Conservation (phyloP, 2,329 filamentous ascomycete genomes). For the Neoscytalidium dimidiatum region DNA sequence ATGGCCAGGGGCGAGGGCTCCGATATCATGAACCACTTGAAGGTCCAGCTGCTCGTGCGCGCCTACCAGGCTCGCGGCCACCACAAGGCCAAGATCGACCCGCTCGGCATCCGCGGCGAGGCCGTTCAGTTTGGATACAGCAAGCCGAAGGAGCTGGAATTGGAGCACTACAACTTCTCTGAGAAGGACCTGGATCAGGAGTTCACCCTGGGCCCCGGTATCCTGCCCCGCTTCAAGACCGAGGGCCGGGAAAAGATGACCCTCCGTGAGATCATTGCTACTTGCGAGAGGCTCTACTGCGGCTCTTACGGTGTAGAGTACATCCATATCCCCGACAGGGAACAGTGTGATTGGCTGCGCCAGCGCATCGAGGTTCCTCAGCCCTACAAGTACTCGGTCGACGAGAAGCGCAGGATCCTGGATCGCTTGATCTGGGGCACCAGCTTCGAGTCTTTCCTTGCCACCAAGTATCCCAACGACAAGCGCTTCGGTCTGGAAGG, state of each 20-base stretch:
- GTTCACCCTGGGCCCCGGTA: slow-evolving; percentile 89
- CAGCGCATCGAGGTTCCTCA: slow-evolving; percentile 91
- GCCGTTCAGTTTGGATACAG: slow-evolving; percentile 80
- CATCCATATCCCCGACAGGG: slow-evolving; percentile 96
- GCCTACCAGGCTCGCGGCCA: slow-evolving; percentile 98
- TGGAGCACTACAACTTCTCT: slow-evolving; percentile 93
- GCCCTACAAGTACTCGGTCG: slow-evolving; percentile 95
- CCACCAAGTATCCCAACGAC: slow-evolving; percentile 98
- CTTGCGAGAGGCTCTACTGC: slow-evolving; percentile 95
- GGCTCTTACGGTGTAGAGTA: slow-evolving; percentile 98
- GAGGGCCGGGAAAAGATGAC: slow-evolving; percentile 94
- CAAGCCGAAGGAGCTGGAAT: slow-evolving; percentile 87
- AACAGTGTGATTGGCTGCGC: slow-evolving; percentile 97
- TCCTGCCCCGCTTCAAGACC: slow-evolving; percentile 88
- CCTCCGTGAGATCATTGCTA: slow-evolving; percentile 86
- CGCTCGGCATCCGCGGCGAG: slow-evolving; percentile 88
- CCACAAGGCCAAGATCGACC: slow-evolving; percentile 97
- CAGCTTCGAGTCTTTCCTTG: slow-evolving; percentile 92
- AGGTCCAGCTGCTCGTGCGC: slow-evolving; percentile 94
- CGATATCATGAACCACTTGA: slow-evolving; percentile 93
- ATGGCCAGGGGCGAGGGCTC: slow-evolving; percentile 68
- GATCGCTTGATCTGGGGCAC: slow-evolving; percentile 98
- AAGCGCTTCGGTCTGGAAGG: slow-evolving; percentile 99
- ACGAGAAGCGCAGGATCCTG: slow-evolving; percentile 96
- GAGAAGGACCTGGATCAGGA: slow-evolving; percentile 93